A percentile compares a stretch with the other conserved stretches of the same genome.
Evolutionary conservation across 345 rosid species (phyloP).

Genomic region (Tarenaya hassleriana): DNA sequence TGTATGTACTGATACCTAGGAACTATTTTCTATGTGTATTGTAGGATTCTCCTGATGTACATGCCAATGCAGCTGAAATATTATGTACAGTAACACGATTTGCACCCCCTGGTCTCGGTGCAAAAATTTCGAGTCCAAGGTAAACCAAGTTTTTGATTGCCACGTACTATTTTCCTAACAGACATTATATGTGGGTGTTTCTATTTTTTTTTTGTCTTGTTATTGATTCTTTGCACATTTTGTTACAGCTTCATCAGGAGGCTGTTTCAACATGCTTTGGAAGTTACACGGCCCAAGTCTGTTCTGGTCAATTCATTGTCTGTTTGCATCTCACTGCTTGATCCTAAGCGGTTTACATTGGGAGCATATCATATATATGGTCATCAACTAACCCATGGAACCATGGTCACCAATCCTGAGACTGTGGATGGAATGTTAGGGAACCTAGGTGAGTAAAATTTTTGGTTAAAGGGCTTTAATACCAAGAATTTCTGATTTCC

Average conservation of each 20-base stretch:
- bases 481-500: too few species aligned
- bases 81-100: constrained; percentile 78
- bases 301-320: constrained; percentile 82
- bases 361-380: constrained; percentile 55
- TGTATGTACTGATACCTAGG: constrained; percentile 9
- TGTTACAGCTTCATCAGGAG: constrained; percentile 70
- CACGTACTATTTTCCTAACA: constrained; percentile 13
- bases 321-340: constrained; percentile 84
- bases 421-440: constrained; percentile 84
- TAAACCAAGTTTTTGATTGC: constrained; percentile 24
- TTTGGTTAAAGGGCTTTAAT: background rate
- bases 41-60: constrained; percentile 90
- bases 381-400: constrained; percentile 59
- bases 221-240: constrained; percentile 8
- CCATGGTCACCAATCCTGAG: constrained; percentile 54
- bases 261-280: constrained; percentile 72
- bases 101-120: constrained; percentile 78
- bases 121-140: constrained; percentile 75
- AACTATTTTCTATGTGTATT: constrained; percentile 12
- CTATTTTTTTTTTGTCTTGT: constrained; percentile 6
- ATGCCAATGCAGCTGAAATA: constrained; percentile 89
- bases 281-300: constrained; percentile 81
- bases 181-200: constrained; percentile 6
- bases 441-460: constrained; percentile 58
- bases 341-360: constrained; percentile 69